Evolutionary conservation across 805 yeast species (phyloP), one percentile per base, ranked within the genome.

Genomic region (Candida arabinofermentans): DNA sequence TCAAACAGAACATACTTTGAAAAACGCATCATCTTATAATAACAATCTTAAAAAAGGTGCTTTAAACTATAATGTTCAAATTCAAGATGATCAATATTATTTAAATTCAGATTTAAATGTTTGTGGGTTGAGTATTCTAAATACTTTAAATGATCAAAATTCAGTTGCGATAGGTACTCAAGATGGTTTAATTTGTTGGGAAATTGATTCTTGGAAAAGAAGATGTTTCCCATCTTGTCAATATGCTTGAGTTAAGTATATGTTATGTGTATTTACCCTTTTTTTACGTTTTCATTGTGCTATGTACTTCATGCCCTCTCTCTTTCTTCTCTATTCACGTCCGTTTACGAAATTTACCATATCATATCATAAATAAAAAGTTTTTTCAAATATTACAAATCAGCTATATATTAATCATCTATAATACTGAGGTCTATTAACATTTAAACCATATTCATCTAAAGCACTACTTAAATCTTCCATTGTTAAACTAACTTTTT

Each of bases 401-500:
- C 6, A 27, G 14, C 18, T n/a, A 14, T 27, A 37, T 40, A 8
- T 24, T 24, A 33, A 46, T 54, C 64, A 91, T 52, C 97, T 81
- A 65, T 93, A 93, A 62, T 90, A 93, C 51, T 89, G 98, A 0
- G 99, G 98, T 54, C 96, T 76, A 48, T 83, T 77, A 4, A 93
- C 79, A 55, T 93, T 90, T 51, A 93, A 48, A 2, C 70, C 70
- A 58, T 93, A 93, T 59, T 93, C 99, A 34, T 88, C 79, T 46
- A 95, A 70, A 2, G 98, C 98, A 59, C 88, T 85, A 53, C 96
- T 83, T 55, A 93, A 71, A 58, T 93, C 98, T 48, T 89, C 96
- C 79, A 89, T 86, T 0, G 97, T 90, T 45, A 93, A 73, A 5
- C 89, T 91, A 30, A 88, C 83, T 58, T 88, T 90, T 37, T 58